Conservation (phyloP, 225 moss, liverwort and hornwort genomes). For the Thuidium tamariscinum region DNA sequence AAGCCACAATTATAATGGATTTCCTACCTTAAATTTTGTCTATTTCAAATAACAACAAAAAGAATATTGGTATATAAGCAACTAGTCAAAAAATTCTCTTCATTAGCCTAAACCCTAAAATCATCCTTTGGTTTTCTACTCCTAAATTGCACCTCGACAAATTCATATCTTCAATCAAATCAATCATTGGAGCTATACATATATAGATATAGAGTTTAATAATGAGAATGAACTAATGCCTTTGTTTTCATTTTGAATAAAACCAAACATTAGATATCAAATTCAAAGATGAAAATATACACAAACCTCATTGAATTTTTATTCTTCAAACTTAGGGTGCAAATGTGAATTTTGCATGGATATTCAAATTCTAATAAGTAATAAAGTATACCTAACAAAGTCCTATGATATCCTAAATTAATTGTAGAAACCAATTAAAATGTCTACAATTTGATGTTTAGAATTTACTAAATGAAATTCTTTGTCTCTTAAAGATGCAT, state of each 20-base stretch:
- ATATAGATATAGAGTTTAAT: rapidly evolving
- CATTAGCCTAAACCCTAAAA: not conserved
- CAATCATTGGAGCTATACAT: not conserved
- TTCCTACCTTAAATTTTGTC: not conserved
- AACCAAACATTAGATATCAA: not conserved
- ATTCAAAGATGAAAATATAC: not conserved
- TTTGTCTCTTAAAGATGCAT: not conserved
- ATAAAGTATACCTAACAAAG: not conserved
- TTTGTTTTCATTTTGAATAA: not conserved
- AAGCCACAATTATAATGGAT: not conserved
- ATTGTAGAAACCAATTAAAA: not conserved
- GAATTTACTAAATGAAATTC: rapidly evolving
- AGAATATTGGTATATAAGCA: rapidly evolving
- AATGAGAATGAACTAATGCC: not conserved
- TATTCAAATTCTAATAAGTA: not conserved
- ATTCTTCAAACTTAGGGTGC: not conserved
- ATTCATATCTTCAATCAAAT: not conserved
- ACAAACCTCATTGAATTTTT: not conserved
- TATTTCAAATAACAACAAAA: not conserved
- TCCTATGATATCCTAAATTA: not conserved
- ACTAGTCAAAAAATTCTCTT: not conserved
- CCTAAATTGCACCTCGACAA: not conserved
- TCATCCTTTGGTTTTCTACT: not conserved
- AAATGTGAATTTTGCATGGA: not conserved
- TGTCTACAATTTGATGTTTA: not conserved